phyloP scores from a whole-genome alignment of 345 rosid genomes.

The Citropsis articulata region DNA sequence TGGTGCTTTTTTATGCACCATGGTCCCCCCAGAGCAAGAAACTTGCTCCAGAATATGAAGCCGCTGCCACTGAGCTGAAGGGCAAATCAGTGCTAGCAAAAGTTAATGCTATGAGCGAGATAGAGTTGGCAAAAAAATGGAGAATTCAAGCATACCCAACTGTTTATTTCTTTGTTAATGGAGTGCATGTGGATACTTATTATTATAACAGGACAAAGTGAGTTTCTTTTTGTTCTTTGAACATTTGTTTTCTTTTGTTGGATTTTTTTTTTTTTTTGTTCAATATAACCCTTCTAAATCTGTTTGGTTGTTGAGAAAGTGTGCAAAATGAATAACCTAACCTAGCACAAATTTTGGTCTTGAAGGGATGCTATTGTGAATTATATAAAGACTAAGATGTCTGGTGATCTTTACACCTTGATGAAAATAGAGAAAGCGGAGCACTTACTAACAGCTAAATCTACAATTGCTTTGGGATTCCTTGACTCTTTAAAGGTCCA shows the following conservation, averaged over 20 bases:
- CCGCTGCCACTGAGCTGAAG: constrained; percentile 28
- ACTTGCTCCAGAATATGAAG: constrained; percentile 19
- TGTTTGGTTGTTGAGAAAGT: neutral
- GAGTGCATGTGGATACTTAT: constrained; percentile 1
- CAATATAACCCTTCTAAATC: neutral
- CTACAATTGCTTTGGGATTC: constrained; percentile 7
- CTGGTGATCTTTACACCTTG: neutral
- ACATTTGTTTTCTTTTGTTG: neutral
- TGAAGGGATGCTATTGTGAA: constrained; percentile 15
- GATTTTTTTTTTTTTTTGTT: neutral
- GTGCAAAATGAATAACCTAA: neutral
- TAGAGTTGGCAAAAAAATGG: neutral
- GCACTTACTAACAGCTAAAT: neutral
- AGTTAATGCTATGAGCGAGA: neutral
- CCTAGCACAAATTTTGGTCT: no score
- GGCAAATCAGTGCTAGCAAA: constrained; percentile 22
- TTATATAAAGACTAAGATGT: constrained; percentile 7
- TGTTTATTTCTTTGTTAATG: constrained; percentile 6
- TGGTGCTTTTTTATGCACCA: constrained; percentile 22
- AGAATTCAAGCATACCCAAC: constrained; percentile 5
- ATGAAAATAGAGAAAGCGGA: neutral
- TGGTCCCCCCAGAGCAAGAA: constrained; percentile 4
- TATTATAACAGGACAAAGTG: constrained; percentile 6
- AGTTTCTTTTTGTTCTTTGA: neutral
- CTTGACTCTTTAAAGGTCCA: constrained; percentile 11